These are phyloP conservation scores for Solanum pinnatisectum DNA, from an alignment of 257 asterid genomes.

Conservation along the genomic window DNA sequence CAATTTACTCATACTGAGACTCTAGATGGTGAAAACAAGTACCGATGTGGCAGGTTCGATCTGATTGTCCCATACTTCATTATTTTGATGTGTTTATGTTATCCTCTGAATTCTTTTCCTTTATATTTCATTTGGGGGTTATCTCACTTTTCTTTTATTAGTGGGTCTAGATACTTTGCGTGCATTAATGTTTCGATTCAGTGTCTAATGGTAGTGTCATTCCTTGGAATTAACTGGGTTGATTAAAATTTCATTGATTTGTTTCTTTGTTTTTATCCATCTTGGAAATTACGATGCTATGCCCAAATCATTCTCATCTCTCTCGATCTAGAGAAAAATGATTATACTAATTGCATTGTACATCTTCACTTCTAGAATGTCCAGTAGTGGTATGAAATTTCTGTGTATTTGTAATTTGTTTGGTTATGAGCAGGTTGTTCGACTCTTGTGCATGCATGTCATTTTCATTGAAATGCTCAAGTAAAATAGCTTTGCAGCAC, in stretches of 20 bases:
- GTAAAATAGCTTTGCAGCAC: background rate
- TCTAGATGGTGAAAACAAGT: conserved; percentile 84
- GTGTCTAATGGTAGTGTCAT: background rate
- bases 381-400: background rate
- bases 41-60: conserved; percentile 66
- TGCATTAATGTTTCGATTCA: background rate
- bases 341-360: background rate
- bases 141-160: background rate
- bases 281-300: background rate
- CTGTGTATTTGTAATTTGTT: background rate
- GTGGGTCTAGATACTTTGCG: background rate
- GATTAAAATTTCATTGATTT: background rate
- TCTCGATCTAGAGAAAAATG: background rate
- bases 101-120: background rate
- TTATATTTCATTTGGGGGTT: background rate
- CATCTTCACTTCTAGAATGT: background rate
- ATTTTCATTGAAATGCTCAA: background rate
- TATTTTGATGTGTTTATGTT: background rate
- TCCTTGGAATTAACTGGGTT: background rate
- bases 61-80: background rate
- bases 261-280: background rate
- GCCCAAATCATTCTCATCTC: background rate
- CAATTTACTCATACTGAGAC: conserved; percentile 67
- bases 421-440: background rate
- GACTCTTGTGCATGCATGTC: background rate